These are phyloP conservation scores for Pleurotus cornucopiae DNA, from an alignment of 768 basidiomycete species.

Conservation along the genomic window DNA sequence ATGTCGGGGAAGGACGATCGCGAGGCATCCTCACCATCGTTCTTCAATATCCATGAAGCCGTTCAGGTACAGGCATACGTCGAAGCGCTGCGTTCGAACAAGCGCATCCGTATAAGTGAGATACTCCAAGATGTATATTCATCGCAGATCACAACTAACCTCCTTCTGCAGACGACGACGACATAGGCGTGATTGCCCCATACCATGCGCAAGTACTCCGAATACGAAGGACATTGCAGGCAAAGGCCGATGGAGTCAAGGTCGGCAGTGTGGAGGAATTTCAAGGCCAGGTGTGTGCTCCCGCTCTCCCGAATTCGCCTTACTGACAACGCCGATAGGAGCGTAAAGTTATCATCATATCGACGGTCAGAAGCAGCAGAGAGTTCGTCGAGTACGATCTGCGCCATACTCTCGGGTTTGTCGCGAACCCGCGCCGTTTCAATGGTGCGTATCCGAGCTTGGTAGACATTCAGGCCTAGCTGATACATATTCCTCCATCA, in stretches of 20 bases:
- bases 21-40: constrained; percentile 66
- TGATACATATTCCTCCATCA: constrained; percentile 16
- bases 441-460: constrained; percentile 39
- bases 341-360: constrained; percentile 53
- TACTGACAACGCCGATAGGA: constrained; percentile 29
- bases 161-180: constrained; percentile 32
- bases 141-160: constrained; percentile 1
- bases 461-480: neutral
- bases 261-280: constrained; percentile 67
- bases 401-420: constrained; percentile 53
- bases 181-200: constrained; percentile 61
- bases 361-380: constrained; percentile 52
- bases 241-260: constrained; percentile 39
- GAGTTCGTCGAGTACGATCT: constrained; percentile 48
- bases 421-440: constrained; percentile 50
- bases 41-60: constrained; percentile 64
- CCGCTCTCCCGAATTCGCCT: constrained; percentile 4
- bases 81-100: constrained; percentile 27
- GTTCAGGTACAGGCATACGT: constrained; percentile 50
- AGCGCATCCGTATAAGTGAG: constrained; percentile 39
- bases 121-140: constrained; percentile 7
- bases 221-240: constrained; percentile 33
- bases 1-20: constrained; percentile 58
- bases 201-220: constrained; percentile 58
- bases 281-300: constrained; percentile 51